phyloP scores from a whole-genome alignment of 176 grass and related monocot species.

The Juncus inflexus region DNA sequence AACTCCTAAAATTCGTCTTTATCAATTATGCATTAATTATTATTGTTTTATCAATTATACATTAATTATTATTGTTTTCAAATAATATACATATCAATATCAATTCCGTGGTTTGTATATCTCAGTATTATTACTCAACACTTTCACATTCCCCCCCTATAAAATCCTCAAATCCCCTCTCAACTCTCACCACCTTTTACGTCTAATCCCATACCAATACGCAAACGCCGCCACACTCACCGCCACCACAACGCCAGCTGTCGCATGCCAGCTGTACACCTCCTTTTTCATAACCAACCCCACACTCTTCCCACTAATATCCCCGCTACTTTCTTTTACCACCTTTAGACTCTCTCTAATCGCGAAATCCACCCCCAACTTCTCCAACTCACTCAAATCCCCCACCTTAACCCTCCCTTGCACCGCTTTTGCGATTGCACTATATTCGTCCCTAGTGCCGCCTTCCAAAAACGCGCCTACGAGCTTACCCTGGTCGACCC shows the following conservation, averaged over 20 bases:
- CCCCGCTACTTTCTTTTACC: slow-evolving; percentile 30
- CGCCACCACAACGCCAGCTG: slow-evolving; percentile 51
- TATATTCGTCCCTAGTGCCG: slow-evolving; percentile 65
- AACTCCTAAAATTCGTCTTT: no score
- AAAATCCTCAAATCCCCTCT: slow-evolving; percentile 3
- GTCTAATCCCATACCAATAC: slow-evolving; percentile 74
- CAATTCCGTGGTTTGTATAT: no score
- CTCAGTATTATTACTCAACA: no score
- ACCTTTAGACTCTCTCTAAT: slow-evolving; percentile 52
- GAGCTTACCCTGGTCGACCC: slow-evolving; percentile 52
- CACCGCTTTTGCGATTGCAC: slow-evolving; percentile 51
- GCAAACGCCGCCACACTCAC: slow-evolving; percentile 49
- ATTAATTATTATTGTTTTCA: no score
- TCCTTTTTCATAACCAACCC: slow-evolving; percentile 29
- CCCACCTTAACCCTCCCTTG: slow-evolving; percentile 37
- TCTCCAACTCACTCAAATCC: slow-evolving; percentile 48
- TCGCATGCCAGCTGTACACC: slow-evolving; percentile 48
- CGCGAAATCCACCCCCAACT: slow-evolving; percentile 58
- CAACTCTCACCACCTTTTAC: slow-evolving; percentile 43
- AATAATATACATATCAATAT: no score
- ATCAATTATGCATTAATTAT: no score
- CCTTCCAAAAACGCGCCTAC: slow-evolving; percentile 85
- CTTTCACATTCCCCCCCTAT: background rate
- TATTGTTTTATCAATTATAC: no score
- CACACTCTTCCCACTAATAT: slow-evolving; percentile 10